A percentile compares a stretch with the other conserved stretches of the same genome.
Conservation (phyloP, 108 stramenopile species). For the Nitzschia putrida region DNA sequence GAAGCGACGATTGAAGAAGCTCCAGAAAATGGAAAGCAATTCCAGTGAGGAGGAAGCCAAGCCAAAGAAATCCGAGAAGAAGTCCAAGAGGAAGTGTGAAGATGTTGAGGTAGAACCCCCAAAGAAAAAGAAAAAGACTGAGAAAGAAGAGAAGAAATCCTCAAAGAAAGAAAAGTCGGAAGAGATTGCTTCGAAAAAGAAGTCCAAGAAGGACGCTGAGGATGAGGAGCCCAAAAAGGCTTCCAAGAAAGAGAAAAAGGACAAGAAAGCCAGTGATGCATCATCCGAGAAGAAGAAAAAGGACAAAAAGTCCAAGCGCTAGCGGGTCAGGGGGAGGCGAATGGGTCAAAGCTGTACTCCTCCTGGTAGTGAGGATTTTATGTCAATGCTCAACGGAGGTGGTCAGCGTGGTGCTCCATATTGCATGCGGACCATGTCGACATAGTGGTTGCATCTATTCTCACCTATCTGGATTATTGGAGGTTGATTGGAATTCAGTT, state of each 20-base stretch:
- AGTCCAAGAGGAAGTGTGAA: constrained; percentile 5
- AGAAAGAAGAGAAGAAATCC: neutral
- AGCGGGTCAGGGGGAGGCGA: too few species aligned
- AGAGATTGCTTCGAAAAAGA: neutral
- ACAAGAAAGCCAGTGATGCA: neutral
- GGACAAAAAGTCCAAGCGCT: neutral
- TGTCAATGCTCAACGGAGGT: too few species aligned
- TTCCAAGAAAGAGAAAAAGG: constrained; percentile 3
- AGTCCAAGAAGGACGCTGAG: neutral
- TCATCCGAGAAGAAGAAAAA: constrained; percentile 2
- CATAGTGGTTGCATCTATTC: too few species aligned
- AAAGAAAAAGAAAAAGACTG: constrained; percentile 10
- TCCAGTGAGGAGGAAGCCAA: neutral
- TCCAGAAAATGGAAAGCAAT: constrained; percentile 1
- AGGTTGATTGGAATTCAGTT: too few species aligned
- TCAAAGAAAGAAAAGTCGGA: neutral
- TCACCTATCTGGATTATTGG: too few species aligned
- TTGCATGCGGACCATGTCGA: too few species aligned
- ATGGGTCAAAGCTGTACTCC: too few species aligned
- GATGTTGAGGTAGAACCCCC: neutral
- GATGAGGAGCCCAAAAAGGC: neutral
- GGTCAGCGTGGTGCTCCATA: too few species aligned
- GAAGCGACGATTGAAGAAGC: constrained; percentile 56
- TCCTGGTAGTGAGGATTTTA: too few species aligned
- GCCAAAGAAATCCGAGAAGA: neutral